Percentiles rank a stretch among this genome's conserved stretches.
phyloP scores from a whole-genome alignment of 2,329 filamentous ascomycete genomes.

The Aureobasidium sp. region DNA sequence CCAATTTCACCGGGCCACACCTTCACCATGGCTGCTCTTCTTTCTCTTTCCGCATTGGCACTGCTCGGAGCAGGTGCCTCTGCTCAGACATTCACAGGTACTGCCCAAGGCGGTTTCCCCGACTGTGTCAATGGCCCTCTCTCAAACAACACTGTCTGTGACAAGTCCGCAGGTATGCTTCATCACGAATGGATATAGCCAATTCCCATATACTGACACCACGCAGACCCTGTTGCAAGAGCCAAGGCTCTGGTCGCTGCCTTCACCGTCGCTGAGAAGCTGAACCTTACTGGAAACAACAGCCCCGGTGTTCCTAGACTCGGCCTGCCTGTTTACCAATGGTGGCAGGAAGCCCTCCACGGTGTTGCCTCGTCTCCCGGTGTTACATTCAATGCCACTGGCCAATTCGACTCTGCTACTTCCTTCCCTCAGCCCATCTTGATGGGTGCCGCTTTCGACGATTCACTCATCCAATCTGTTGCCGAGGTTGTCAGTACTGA shows the following conservation, averaged over 20 bases:
- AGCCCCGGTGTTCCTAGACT: slow-evolving; percentile 48
- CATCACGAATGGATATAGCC: not conserved
- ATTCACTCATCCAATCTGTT: slow-evolving; percentile 52
- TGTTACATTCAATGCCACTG: slow-evolving; percentile 47
- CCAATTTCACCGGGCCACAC: not conserved
- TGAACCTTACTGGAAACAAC: slow-evolving; percentile 46
- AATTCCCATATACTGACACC: not conserved
- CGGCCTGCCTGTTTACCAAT: slow-evolving; percentile 52
- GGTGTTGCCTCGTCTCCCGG: slow-evolving; percentile 47
- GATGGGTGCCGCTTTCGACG: slow-evolving; percentile 58
- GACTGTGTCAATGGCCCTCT: slow-evolving; percentile 46
- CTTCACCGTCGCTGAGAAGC: slow-evolving; percentile 48
- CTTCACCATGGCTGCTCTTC: slow-evolving; percentile 12
- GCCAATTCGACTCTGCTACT: slow-evolving; percentile 54
- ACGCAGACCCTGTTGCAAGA: slow-evolving; percentile 30
- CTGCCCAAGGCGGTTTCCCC: slow-evolving; percentile 33
- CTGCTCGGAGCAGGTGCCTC: slow-evolving; percentile 7
- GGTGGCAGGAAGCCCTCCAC: slow-evolving; percentile 56
- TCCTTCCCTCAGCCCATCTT: slow-evolving; percentile 60
- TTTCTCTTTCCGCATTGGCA: slow-evolving; percentile 9
- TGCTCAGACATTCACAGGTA: slow-evolving; percentile 8
- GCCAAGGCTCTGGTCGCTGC: slow-evolving; percentile 43
- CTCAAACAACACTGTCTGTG: slow-evolving; percentile 44
- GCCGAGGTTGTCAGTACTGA: slow-evolving; percentile 53
- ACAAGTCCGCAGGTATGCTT: slow-evolving; percentile 34